Base-by-base conservation (phyloP, 805 yeast genomes). In the Monosporozyma aerobia region DNA sequence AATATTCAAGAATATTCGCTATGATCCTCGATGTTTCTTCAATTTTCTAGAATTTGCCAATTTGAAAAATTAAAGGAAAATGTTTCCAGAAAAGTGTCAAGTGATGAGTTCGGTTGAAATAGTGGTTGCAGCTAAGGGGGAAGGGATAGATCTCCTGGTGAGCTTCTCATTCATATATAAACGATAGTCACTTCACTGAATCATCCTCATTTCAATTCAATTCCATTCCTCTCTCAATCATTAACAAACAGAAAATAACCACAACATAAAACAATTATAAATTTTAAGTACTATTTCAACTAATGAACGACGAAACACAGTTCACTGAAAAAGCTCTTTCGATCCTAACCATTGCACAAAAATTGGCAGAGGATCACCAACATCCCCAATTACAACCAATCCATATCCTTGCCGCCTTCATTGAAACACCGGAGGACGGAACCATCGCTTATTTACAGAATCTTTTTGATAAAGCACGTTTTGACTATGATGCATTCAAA, bases 301-400 rank as follows among this genome's bases (percentile, higher is more conserved):
- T 29, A 30, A 67, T 62, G 65, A 73, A 72, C 74, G 76, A 73
- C 62, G 73, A 73, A 59, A 67, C 90, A 54, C 90, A 88, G 76
- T 87, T 88, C 60, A 94, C 99, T 56, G 98, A 94, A 69, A 87
- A 94, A 69, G 98, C 97, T 45, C 79, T 89, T 62, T 82, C 79
- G 51, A 80, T 92, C 55, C 76, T 94, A 49, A 85, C 87, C 60
- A 76, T 80, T 62, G 95, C 98, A 51, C 80, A 82, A 54, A 80
- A 85, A 65, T 71, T 94, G 56, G 96, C 97, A 44, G 78, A 81
- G 63, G 95, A 89, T 59, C 89, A 88, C 64, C 77, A 85, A 49
- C 90, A 94, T 70, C 76, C 92, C 8, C 92, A 87, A 66, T 74
- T 94, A 52, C 73, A 79, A 51, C 99, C 99, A n/a, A 68, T 90